Evolutionary conservation across 2,329 filamentous ascomycete genomes (phyloP).

Genomic region (Coniochaeta ligniaria): DNA sequence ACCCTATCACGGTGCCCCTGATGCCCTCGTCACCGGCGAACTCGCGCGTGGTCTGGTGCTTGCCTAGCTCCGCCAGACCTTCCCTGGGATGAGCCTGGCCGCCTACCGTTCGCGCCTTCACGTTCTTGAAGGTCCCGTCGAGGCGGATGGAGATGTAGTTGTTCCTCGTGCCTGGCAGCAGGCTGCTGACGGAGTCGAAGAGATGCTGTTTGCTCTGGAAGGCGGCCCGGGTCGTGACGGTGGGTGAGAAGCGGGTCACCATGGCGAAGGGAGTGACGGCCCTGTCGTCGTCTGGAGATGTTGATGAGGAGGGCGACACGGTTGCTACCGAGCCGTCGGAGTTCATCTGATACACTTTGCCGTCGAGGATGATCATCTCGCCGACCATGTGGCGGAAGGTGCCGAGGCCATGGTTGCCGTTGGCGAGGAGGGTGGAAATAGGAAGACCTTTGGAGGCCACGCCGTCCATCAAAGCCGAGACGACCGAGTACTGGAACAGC

Average conservation of each 20-base stretch:
- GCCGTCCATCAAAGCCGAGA: slow-evolving; percentile 27
- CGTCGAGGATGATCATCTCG: slow-evolving; percentile 27
- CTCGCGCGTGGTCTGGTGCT: slow-evolving; percentile 18
- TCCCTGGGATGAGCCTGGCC: slow-evolving; percentile 20
- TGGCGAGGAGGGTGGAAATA: slow-evolving; percentile 17
- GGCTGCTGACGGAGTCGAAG: slow-evolving; percentile 9
- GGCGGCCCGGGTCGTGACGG: slow-evolving; percentile 7
- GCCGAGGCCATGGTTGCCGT: slow-evolving; percentile 26
- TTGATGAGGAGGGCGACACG: slow-evolving; percentile 11
- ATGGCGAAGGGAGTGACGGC: slow-evolving; percentile 24
- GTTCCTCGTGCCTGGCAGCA: slow-evolving; percentile 19
- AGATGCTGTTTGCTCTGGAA: slow-evolving; percentile 20
- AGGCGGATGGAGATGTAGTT: slow-evolving; percentile 22
- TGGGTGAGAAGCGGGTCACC: slow-evolving; percentile 21
- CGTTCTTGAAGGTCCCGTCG: slow-evolving; percentile 18
- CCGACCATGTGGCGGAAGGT: slow-evolving; percentile 25
- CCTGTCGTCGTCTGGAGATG: not conserved
- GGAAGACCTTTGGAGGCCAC: slow-evolving; percentile 23
- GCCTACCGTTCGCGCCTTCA: slow-evolving; percentile 22
- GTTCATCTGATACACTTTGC: slow-evolving; percentile 25
- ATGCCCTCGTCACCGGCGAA: slow-evolving; percentile 10
- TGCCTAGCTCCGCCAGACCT: slow-evolving; percentile 18
- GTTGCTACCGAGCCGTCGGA: slow-evolving; percentile 20
- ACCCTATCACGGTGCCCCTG: slow-evolving; percentile 22
- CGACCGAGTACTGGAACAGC: slow-evolving; percentile 25